Evolutionary conservation across 2,329 filamentous ascomycete genomes (phyloP).

Genomic region (Talaromyces sp.): DNA sequence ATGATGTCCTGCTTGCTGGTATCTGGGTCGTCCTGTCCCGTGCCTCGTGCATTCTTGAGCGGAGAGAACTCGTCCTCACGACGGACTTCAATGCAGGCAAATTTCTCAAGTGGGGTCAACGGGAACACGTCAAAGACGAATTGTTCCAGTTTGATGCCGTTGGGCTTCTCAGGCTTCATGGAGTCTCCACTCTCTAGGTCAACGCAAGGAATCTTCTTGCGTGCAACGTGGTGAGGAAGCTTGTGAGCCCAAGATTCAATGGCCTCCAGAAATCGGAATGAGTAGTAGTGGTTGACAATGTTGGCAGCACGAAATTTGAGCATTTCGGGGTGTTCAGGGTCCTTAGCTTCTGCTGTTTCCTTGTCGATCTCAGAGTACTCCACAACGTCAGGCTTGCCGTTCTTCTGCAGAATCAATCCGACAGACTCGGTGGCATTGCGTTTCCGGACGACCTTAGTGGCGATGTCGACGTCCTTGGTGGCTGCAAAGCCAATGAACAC

Average conservation of each 20-base stretch:
- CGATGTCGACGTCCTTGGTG: constrained; percentile 84
- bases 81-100: constrained; percentile 92
- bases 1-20: constrained; percentile 90
- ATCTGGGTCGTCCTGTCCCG: constrained; percentile 87
- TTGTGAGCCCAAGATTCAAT: constrained; percentile 82
- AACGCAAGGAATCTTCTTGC: constrained; percentile 94
- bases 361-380: constrained; percentile 97
- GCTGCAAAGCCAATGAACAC: constrained; percentile 93
- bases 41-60: constrained; percentile 83
- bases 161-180: constrained; percentile 89
- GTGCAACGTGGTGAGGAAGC: constrained; percentile 90
- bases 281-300: constrained; percentile 99
- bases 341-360: constrained; percentile 82
- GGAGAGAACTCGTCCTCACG: constrained; percentile 98
- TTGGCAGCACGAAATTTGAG: constrained; percentile 97
- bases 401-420: constrained; percentile 88
- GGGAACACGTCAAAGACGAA: constrained; percentile 99
- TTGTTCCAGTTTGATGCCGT: constrained; percentile 98
- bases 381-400: constrained; percentile 93
- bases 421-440: constrained; percentile 94
- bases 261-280: constrained; percentile 82
- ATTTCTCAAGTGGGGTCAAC: constrained; percentile 76
- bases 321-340: constrained; percentile 72
- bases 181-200: constrained; percentile 72
- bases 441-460: constrained; percentile 99